Evolutionary conservation across 345 rosid genomes (phyloP).

Genomic region (Durio zibethinus): DNA sequence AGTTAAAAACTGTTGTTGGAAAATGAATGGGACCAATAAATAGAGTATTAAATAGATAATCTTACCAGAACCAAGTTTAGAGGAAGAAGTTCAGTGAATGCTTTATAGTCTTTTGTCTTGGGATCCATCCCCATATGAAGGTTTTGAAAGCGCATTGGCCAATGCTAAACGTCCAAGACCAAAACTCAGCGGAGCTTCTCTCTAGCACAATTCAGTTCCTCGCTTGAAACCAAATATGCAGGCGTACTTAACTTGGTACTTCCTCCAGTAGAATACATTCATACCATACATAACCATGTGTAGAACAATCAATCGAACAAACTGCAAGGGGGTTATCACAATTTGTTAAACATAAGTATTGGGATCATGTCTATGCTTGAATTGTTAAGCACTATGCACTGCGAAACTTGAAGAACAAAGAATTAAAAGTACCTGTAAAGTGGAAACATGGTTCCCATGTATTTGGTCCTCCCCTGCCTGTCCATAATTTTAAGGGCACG

Average conservation of each 20-base stretch:
- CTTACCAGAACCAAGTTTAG: not conserved
- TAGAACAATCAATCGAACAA: constrained; percentile 38
- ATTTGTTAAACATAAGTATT: constrained; percentile 3
- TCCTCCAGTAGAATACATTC: constrained; percentile 42
- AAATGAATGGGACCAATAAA: not conserved
- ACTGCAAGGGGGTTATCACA: constrained; percentile 24
- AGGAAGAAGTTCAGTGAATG: not conserved
- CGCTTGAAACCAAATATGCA: constrained; percentile 55
- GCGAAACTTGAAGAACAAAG: not conserved
- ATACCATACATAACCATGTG: constrained; percentile 43
- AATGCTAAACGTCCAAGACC: constrained; percentile 35
- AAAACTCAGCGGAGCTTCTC: constrained; percentile 36
- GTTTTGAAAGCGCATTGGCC: constrained; percentile 31
- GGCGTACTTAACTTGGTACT: constrained; percentile 44
- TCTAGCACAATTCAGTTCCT: constrained; percentile 39
- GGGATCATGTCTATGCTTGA: not conserved
- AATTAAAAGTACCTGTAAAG: constrained; percentile 36
- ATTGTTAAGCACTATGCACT: too few relatives aligned
- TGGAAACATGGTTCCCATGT: constrained; percentile 53
- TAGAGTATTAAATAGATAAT: too few relatives aligned
- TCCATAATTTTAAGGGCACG: constrained; percentile 30
- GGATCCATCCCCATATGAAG: constrained; percentile 44
- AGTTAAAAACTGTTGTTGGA: too few relatives aligned
- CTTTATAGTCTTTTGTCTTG: not conserved
- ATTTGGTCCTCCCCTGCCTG: constrained; percentile 13